phyloP scores from a whole-genome alignment of 129 eudicot species.

The Scalesia atractyloides region DNA sequence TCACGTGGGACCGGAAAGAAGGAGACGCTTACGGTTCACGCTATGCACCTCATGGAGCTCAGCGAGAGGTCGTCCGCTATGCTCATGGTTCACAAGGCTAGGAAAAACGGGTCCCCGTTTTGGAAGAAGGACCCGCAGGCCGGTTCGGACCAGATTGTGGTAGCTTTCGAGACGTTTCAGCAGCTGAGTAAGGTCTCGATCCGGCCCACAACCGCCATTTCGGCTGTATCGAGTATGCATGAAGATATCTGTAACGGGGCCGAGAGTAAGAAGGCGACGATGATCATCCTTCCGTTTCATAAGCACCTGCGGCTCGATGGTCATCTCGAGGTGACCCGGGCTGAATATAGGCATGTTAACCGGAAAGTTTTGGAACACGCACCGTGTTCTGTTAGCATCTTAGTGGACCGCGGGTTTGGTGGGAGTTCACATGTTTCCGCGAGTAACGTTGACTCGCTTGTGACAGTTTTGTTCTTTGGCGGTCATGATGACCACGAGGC shows the following conservation, averaged over 20 bases:
- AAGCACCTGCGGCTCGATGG: constrained; percentile 80
- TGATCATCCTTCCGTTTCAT: constrained; percentile 78
- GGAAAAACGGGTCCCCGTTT: constrained; percentile 78
- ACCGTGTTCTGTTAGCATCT: constrained; percentile 83
- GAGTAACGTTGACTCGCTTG: constrained; percentile 59
- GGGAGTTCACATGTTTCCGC: constrained; percentile 76
- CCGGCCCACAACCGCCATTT: constrained; percentile 80
- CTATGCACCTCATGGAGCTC: constrained; percentile 96
- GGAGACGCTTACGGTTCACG: constrained; percentile 72
- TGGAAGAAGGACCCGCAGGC: constrained; percentile 56
- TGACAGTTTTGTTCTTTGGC: constrained; percentile 76
- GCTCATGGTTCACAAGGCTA: constrained; percentile 85
- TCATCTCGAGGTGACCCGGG: constrained; percentile 71
- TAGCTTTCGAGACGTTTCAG: constrained; percentile 77
- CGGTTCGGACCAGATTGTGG: constrained; percentile 57
- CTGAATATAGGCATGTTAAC: constrained; percentile 64
- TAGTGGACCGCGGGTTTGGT: constrained; percentile 90
- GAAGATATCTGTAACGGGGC: constrained; percentile 80
- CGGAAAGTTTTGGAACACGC: constrained; percentile 74
- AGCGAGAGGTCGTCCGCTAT: constrained; percentile 91
- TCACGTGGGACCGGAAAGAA: constrained; percentile 68
- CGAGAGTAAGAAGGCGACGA: constrained; percentile 56
- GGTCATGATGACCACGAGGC: constrained; percentile 97
- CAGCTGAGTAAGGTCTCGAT: constrained; percentile 73
- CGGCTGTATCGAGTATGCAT: constrained; percentile 69